phyloP scores from a whole-genome alignment of 192 early-diverging fungal species.

The Mortierella antarctica region DNA sequence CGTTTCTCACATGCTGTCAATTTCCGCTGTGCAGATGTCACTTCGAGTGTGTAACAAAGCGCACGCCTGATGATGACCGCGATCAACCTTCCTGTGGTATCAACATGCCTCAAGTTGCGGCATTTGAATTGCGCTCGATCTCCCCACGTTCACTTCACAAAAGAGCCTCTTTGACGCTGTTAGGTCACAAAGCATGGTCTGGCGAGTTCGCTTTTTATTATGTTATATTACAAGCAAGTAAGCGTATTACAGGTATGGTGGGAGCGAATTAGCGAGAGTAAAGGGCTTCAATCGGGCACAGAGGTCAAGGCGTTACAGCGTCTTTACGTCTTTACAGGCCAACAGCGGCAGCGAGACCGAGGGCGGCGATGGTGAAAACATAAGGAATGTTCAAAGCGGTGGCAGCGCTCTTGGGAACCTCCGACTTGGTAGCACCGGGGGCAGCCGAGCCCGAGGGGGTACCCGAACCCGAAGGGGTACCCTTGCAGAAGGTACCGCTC shows the following conservation, averaged over 20 bases:
- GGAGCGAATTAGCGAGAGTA: background rate
- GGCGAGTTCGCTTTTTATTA: constrained; percentile 7
- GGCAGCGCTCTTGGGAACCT: background rate
- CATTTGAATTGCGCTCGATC: too few relatives aligned
- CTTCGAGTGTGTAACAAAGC: too few relatives aligned
- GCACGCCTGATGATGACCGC: too few relatives aligned
- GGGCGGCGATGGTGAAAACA: constrained; percentile 36
- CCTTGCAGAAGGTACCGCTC: background rate
- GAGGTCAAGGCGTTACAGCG: background rate
- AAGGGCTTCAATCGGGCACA: background rate
- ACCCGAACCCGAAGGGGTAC: too few relatives aligned
- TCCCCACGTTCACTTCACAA: too few relatives aligned
- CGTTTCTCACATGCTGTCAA: too few relatives aligned
- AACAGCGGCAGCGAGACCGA: constrained; percentile 46
- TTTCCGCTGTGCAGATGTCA: too few relatives aligned
- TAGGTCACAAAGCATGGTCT: too few relatives aligned
- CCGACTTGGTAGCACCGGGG: background rate
- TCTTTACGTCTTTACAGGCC: constrained; percentile 26
- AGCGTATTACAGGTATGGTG: background rate
- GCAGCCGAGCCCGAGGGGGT: background rate
- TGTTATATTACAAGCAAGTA: background rate
- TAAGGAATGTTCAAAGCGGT: constrained; percentile 35
- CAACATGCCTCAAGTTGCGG: too few relatives aligned
- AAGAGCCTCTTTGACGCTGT: too few relatives aligned
- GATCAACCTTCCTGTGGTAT: too few relatives aligned